Base-by-base conservation (phyloP, 176 grass and related monocot genomes). In the bread wheat (Triticum aestivum) region DNA sequence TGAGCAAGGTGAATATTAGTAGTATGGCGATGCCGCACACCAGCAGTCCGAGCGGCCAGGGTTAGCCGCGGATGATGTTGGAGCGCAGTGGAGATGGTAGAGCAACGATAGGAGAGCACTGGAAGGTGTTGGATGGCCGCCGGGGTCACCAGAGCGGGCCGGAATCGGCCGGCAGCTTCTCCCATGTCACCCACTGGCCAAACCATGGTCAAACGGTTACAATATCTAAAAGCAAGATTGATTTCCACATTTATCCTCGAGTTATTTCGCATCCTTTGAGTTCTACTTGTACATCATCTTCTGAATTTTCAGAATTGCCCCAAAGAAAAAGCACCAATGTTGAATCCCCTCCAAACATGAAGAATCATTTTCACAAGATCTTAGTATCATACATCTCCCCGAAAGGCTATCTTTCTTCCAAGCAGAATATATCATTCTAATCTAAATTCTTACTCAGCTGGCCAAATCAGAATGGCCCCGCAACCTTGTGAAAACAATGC, bases 141-240 rank as follows among this genome's bases (percentile, higher is more conserved):
- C 38, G 38, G 7, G 38, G 7, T 39, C 38, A 5, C 7, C 38
- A 5, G 38, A 39, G 38, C 7, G 38, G 38, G 38, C 7, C 38
- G 38, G 38, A 37, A 37, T 37, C 35, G 35, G 35, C 5, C 35
- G 35, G 35, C 35, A 37, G 35, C 35, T 37, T 5, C 35, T 37
- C 35, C 35, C 17, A 8, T 42, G 52, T 33, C 59, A 41, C 65
- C 10, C 84, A 64, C 23, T 33, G 2, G 32, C 1, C 12, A 11
- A 90, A 35, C 32, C 66, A 61, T 27, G 38, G 78, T 73, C 4
- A 5, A 47, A 47, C 44, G 6, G 66, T 73, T 65, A 65, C 24
- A 45, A n/a, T 68, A 59, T 45, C 41, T 6, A 89, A 89, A 71
- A 73, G 42, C 65, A 83, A 44, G 24, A 83, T 54, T 30, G 20